phyloP scores from a whole-genome alignment of 164 flowering plant species.

The Nymphaea thermarum region DNA sequence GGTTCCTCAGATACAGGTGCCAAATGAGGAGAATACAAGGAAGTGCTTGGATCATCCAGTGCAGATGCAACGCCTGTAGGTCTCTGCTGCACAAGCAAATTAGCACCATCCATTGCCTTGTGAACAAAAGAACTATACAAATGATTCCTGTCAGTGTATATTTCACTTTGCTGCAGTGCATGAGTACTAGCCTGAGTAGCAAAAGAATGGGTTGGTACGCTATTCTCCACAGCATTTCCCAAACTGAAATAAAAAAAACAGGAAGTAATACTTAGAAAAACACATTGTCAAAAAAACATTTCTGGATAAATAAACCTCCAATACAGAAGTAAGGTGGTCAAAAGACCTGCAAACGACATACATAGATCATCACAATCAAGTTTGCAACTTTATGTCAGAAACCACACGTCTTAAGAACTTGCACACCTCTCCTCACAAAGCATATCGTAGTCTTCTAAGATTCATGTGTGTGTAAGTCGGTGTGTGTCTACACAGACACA shows the following conservation, averaged over 20 bases:
- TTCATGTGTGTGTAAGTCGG: no score
- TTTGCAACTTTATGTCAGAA: no score
- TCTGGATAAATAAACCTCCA: not conserved
- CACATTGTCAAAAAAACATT: not conserved
- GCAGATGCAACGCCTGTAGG: slow-evolving; percentile 31
- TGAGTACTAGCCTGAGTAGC: slow-evolving; percentile 21
- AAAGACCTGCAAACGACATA: slow-evolving; percentile 19
- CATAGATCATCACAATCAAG: no score
- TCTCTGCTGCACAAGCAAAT: slow-evolving; percentile 16
- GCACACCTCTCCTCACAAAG: no score
- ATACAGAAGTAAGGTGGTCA: not conserved
- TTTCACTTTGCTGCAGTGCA: slow-evolving; percentile 23
- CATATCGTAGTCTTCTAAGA: no score
- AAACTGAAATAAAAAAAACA: slow-evolving; percentile 2
- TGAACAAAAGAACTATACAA: slow-evolving; percentile 51
- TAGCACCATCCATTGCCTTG: slow-evolving; percentile 48
- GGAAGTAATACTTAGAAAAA: not conserved
- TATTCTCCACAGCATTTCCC: slow-evolving; percentile 36
- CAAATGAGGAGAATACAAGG: slow-evolving; percentile 51
- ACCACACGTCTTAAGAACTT: no score
- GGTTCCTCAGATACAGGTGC: slow-evolving; percentile 94
- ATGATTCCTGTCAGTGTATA: slow-evolving; percentile 34
- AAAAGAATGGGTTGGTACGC: slow-evolving; percentile 18
- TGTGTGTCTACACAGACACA: no score
- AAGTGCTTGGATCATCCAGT: slow-evolving; percentile 51